Percentiles rank a stretch among this genome's conserved stretches.
These are phyloP conservation scores for Boletus vinaceobasis DNA, from an alignment of 768 basidiomycete genomes.

Conservation along the genomic window DNA sequence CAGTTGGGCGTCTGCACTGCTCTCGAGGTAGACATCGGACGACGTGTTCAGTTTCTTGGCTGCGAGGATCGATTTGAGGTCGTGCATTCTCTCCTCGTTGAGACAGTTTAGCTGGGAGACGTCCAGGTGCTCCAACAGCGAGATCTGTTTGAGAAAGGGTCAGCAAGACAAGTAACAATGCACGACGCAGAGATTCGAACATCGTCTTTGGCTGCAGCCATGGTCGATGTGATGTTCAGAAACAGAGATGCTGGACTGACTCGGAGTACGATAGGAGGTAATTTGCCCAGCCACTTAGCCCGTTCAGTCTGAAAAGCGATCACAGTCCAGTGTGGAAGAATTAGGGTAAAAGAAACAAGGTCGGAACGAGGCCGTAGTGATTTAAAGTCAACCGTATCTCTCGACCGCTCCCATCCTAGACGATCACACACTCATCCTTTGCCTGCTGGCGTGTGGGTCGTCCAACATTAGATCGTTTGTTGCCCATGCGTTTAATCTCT, in stretches of 20 bases:
- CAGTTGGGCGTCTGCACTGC: constrained; percentile 73
- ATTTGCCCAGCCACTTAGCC: constrained; percentile 3
- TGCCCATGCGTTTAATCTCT: constrained; percentile 89
- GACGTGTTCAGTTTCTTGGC: constrained; percentile 44
- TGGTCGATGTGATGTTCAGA: constrained; percentile 8
- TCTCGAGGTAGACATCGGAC: constrained; percentile 47
- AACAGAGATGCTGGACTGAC: neutral
- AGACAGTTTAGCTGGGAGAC: constrained; percentile 61
- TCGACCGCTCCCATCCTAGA: constrained; percentile 34
- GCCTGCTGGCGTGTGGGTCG: constrained; percentile 93
- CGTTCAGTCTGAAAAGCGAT: neutral
- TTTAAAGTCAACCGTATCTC: constrained; percentile 8
- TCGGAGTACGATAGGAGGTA: constrained; percentile 13
- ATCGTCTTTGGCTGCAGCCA: constrained; percentile 29
- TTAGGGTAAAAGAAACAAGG: constrained; percentile 3
- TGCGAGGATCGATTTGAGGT: constrained; percentile 49
- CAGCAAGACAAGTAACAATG: neutral
- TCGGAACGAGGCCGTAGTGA: constrained; percentile 4
- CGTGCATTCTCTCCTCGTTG: constrained; percentile 56
- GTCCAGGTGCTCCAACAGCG: constrained; percentile 59
- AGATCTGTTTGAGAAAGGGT: constrained; percentile 36
- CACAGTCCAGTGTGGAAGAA: constrained; percentile 8
- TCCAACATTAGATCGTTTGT: constrained; percentile 70
- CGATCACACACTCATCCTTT: constrained; percentile 88
- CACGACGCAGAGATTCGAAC: constrained; percentile 17